These are phyloP conservation scores for Pichia sp. DNA, from an alignment of 1,139 yeast genomes.

Conservation along the genomic window DNA sequence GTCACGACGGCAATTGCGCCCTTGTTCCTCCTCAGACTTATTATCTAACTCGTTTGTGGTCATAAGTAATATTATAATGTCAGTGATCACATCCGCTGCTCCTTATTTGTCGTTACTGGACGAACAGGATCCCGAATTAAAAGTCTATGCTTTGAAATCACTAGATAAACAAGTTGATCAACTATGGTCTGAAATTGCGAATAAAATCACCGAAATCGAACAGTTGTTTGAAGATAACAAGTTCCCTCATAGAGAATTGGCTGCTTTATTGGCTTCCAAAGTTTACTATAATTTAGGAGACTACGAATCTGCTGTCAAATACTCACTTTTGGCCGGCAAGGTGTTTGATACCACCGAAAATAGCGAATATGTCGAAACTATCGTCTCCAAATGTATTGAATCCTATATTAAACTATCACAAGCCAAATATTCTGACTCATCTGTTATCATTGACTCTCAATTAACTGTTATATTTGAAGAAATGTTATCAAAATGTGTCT, in stretches of 20 bases:
- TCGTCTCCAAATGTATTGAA: slow-evolving; percentile 87
- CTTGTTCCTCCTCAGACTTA: too few species aligned
- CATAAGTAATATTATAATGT: slow-evolving; percentile 10
- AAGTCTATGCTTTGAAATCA: slow-evolving; percentile 77
- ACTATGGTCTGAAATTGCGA: slow-evolving; percentile 97
- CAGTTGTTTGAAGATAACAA: slow-evolving; percentile 80
- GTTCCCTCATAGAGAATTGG: slow-evolving; percentile 64
- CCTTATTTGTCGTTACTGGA: slow-evolving; percentile 83
- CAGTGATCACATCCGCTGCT: slow-evolving; percentile 58
- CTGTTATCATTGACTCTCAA: slow-evolving; percentile 46
- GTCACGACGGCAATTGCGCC: too few species aligned
- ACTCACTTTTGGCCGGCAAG: slow-evolving; percentile 78
- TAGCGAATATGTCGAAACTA: slow-evolving; percentile 88
- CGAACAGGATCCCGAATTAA: slow-evolving; percentile 72
- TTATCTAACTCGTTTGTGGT: background rate
- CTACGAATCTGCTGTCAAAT: slow-evolving; percentile 82
- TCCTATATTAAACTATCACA: slow-evolving; percentile 65
- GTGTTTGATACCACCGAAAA: slow-evolving; percentile 65
- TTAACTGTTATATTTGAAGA: slow-evolving; percentile 67
- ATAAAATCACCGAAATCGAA: slow-evolving; percentile 76
- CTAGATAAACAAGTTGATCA: slow-evolving; percentile 81
- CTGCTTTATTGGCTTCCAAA: slow-evolving; percentile 89
- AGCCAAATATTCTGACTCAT: slow-evolving; percentile 37
- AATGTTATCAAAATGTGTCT: slow-evolving; percentile 78
- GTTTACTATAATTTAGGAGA: slow-evolving; percentile 95